A percentile compares a stretch with the other conserved stretches of the same genome.
Conservation (phyloP, 2,329 filamentous ascomycete genomes). For the Microcyclospora pomicola region DNA sequence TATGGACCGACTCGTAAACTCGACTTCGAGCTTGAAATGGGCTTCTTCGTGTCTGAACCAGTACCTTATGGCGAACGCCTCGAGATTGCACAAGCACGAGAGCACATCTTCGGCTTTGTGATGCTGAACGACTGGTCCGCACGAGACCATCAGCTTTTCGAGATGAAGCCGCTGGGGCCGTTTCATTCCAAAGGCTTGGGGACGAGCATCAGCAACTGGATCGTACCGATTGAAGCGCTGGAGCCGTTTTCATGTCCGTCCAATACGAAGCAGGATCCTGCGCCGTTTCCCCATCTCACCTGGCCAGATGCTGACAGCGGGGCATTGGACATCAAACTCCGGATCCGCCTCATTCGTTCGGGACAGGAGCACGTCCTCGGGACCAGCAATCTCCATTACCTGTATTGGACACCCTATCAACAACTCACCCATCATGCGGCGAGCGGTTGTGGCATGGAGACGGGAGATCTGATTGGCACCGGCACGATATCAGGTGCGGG, state of each 20-base stretch:
- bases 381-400: slow-evolving; percentile 22
- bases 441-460: slow-evolving; percentile 28
- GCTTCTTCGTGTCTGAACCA: slow-evolving; percentile 30
- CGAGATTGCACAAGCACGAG: slow-evolving; percentile 28
- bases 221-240: slow-evolving; percentile 47
- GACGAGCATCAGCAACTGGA: slow-evolving; percentile 48
- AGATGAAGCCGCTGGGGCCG: slow-evolving; percentile 49
- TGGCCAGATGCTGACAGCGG: slow-evolving; percentile 11
- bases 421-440: slow-evolving; percentile 31
- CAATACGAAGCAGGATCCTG: slow-evolving; percentile 15
- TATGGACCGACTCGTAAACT: slow-evolving; percentile 29
- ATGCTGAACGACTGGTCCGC: slow-evolving; percentile 49
- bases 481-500: slow-evolving; percentile 30
- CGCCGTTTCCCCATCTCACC: slow-evolving; percentile 17
- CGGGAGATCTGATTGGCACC: slow-evolving; percentile 31
- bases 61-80: slow-evolving; percentile 26
- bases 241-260: slow-evolving; percentile 20
- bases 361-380: slow-evolving; percentile 12
- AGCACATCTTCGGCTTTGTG: slow-evolving; percentile 50
- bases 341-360: slow-evolving; percentile 15
- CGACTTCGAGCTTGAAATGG: slow-evolving; percentile 39
- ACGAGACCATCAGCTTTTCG: slow-evolving; percentile 44
- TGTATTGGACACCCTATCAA: slow-evolving; percentile 35
- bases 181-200: slow-evolving; percentile 48
- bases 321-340: slow-evolving; percentile 20